Conservation (phyloP, 441 rosid species). For the Adansonia rubrostipa region DNA sequence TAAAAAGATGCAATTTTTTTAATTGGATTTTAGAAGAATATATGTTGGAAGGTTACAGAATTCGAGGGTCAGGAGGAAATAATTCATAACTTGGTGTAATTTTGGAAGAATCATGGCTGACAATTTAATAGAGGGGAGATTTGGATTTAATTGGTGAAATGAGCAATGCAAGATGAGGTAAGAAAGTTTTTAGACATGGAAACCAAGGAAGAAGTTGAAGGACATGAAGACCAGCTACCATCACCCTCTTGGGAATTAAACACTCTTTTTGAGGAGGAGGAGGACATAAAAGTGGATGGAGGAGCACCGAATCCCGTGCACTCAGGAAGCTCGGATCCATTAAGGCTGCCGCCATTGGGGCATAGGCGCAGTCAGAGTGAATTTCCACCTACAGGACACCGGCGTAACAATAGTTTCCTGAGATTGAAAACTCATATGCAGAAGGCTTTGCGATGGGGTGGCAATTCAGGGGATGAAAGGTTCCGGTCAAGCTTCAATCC, state of each 20-base stretch:
- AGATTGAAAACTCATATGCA: slow-evolving; percentile 75
- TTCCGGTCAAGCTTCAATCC: slow-evolving; percentile 71
- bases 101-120: slow-evolving; percentile 19
- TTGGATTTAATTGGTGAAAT: slow-evolving; percentile 33
- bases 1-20: slow-evolving; percentile 18
- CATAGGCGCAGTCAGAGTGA: slow-evolving; percentile 88
- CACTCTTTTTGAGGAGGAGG: slow-evolving; percentile 37
- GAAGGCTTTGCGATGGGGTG: slow-evolving; percentile 85
- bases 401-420: slow-evolving; percentile 63
- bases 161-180: slow-evolving; percentile 36
- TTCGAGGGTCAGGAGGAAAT: slow-evolving; percentile 30
- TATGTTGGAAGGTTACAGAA: slow-evolving; percentile 22
- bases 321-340: slow-evolving; percentile 39
- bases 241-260: slow-evolving; percentile 41
- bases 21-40: background rate
- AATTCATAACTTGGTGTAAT: slow-evolving; percentile 14
- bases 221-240: slow-evolving; percentile 43
- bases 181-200: slow-evolving; percentile 43
- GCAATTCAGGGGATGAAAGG: slow-evolving; percentile 50
- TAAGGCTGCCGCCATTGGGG: slow-evolving; percentile 39
- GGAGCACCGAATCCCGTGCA: slow-evolving; percentile 53
- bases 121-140: slow-evolving; percentile 23
- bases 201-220: slow-evolving; percentile 53
- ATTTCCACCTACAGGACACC: slow-evolving; percentile 41
- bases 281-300: slow-evolving; percentile 57